Evolutionary conservation across 2,329 filamentous ascomycete species (phyloP).

Genomic region (Metarhizium anisopliae): DNA sequence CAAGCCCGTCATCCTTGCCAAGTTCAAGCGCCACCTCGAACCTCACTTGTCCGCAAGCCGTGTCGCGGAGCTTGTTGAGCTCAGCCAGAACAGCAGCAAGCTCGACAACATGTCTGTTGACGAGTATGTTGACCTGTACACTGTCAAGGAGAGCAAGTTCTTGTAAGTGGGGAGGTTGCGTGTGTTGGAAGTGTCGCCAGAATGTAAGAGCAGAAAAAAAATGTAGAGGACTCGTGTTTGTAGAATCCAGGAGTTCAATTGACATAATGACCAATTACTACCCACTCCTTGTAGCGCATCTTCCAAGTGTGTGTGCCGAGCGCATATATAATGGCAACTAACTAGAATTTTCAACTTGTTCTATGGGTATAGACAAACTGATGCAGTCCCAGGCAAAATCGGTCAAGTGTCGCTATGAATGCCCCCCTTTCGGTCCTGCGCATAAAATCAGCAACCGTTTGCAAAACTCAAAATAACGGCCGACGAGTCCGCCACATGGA

Average conservation of each 20-base stretch:
- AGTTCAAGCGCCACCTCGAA: conserved; percentile 86
- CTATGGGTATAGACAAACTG: too few relatives aligned
- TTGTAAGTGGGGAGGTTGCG: conserved; percentile 12
- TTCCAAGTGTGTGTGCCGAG: too few relatives aligned
- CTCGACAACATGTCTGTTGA: conserved; percentile 79
- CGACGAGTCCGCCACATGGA: conserved; percentile 33
- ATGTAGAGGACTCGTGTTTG: background rate
- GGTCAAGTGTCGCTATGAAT: background rate
- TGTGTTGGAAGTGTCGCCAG: background rate
- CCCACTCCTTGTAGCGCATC: too few relatives aligned
- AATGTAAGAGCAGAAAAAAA: background rate
- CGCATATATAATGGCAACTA: too few relatives aligned
- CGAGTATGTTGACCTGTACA: conserved; percentile 84
- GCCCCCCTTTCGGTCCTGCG: background rate
- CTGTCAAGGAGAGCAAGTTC: conserved; percentile 54
- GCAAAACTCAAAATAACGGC: conserved; percentile 28
- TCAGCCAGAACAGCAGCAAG: conserved; percentile 66
- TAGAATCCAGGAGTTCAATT: background rate
- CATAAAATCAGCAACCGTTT: background rate
- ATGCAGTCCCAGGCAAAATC: too few relatives aligned
- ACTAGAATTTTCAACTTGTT: too few relatives aligned
- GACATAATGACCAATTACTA: background rate
- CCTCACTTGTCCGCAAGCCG: conserved; percentile 71
- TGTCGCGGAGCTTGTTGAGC: conserved; percentile 73
- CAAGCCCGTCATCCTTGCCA: conserved; percentile 91